A percentile compares a stretch with the other conserved stretches of the same genome.
Conservation (phyloP, 768 basidiomycete genomes). For the Pleurotus citrinopileatus region DNA sequence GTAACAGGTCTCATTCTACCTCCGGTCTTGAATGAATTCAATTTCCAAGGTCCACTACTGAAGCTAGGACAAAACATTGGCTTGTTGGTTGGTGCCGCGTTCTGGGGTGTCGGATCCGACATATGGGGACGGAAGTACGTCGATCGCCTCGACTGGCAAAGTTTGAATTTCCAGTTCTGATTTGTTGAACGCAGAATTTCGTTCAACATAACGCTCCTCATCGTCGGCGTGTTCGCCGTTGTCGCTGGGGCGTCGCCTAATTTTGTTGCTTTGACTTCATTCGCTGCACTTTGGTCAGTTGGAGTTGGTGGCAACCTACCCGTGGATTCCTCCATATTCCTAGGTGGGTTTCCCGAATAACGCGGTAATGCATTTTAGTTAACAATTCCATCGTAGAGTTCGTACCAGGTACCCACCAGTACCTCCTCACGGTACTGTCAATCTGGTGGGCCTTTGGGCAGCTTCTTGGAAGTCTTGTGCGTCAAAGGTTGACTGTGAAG, state of each 20-base stretch:
- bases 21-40: constrained; percentile 65
- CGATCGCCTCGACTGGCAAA: no score
- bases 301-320: constrained; percentile 64
- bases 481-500: not conserved
- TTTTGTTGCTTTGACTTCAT: constrained; percentile 45
- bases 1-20: constrained; percentile 65
- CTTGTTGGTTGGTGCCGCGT: constrained; percentile 62
- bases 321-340: constrained; percentile 74
- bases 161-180: no score
- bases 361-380: not conserved
- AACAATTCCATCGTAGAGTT: constrained; percentile 45
- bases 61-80: constrained; percentile 73
- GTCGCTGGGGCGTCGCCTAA: constrained; percentile 60
- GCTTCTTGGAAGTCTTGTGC: constrained; percentile 48
- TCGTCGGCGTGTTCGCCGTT: constrained; percentile 64
- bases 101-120: constrained; percentile 69
- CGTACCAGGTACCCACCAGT: constrained; percentile 69
- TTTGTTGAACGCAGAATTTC: constrained; percentile 59
- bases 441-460: constrained; percentile 84
- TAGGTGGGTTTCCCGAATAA: constrained; percentile 40
- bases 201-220: constrained; percentile 69
- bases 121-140: constrained; percentile 66
- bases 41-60: constrained; percentile 56
- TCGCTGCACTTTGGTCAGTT: constrained; percentile 58
- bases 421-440: constrained; percentile 69